phyloP scores from a whole-genome alignment of 164 flowering plant species.

The Warburgia ugandensis region DNA sequence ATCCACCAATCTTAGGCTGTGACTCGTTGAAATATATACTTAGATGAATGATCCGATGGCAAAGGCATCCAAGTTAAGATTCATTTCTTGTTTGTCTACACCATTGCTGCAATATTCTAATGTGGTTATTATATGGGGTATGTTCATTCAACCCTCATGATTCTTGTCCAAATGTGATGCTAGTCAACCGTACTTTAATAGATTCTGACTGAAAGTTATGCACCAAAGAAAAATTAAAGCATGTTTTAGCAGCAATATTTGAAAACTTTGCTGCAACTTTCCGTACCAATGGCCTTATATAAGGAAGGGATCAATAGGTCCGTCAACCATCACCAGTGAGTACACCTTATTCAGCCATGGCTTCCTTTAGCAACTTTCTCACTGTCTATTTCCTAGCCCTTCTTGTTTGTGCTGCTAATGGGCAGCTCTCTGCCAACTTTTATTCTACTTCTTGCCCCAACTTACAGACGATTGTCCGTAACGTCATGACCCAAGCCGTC shows the following conservation, averaged over 20 bases:
- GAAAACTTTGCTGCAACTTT: not conserved
- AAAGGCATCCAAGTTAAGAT: too few species aligned
- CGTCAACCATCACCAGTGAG: not conserved
- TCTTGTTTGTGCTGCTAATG: conserved; percentile 16
- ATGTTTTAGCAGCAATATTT: not conserved
- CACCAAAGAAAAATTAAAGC: too few species aligned
- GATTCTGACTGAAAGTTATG: too few species aligned
- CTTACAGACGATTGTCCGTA: conserved; percentile 25
- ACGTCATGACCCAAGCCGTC: conserved; percentile 27
- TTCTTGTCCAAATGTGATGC: too few species aligned
- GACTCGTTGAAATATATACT: too few species aligned
- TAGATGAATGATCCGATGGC: too few species aligned
- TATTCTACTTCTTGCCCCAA: conserved; percentile 41
- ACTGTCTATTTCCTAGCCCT: conserved; percentile 10
- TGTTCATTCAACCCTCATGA: too few species aligned
- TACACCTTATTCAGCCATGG: not conserved
- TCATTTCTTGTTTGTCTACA: too few species aligned
- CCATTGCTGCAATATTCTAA: too few species aligned
- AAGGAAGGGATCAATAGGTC: not conserved
- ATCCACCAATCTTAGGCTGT: too few species aligned
- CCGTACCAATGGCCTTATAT: not conserved
- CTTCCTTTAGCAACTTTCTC: not conserved
- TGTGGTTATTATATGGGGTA: too few species aligned
- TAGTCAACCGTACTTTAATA: too few species aligned
- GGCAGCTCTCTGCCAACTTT: conserved; percentile 41